phyloP scores from a whole-genome alignment of 2,329 filamentous ascomycete genomes.

The Colletotrichum sansevieriae region DNA sequence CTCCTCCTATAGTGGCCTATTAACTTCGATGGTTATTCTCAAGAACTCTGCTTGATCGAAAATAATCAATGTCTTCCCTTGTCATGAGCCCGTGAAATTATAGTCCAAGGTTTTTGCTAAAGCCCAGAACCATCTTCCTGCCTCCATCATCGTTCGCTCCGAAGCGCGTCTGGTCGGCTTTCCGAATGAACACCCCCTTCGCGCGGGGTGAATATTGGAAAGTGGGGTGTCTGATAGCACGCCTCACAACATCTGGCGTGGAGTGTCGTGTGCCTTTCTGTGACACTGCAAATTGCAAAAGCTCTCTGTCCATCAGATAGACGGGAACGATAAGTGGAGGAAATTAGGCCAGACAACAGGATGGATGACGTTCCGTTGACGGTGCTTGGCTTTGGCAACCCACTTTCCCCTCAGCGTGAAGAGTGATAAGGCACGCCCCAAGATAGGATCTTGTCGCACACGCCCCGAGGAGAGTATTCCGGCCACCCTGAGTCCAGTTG shows the following conservation, averaged over 20 bases:
- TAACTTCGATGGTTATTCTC: background rate
- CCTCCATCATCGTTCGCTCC: constrained; percentile 9
- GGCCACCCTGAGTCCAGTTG: background rate
- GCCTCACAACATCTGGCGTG: background rate
- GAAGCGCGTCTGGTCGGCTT: constrained; percentile 15
- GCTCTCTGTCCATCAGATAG: constrained; percentile 3
- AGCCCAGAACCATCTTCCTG: background rate
- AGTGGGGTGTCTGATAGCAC: constrained; percentile 34
- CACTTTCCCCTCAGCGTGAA: constrained; percentile 33
- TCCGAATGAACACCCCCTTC: constrained; percentile 3
- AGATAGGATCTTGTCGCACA: constrained; percentile 9
- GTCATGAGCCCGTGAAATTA: constrained; percentile 14
- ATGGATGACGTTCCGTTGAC: constrained; percentile 22
- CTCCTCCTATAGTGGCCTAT: no score
- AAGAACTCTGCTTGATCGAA: background rate
- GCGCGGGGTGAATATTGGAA: background rate
- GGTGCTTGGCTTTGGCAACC: background rate
- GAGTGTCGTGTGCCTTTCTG: background rate
- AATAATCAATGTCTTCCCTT: background rate
- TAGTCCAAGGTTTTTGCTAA: background rate
- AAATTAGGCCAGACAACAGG: background rate
- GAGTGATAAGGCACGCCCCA: constrained; percentile 19
- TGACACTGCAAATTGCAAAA: background rate
- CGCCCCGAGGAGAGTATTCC: background rate
- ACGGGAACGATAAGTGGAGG: background rate